Base-by-base conservation (phyloP, 257 asterid species). In the Plantago elongata region DNA sequence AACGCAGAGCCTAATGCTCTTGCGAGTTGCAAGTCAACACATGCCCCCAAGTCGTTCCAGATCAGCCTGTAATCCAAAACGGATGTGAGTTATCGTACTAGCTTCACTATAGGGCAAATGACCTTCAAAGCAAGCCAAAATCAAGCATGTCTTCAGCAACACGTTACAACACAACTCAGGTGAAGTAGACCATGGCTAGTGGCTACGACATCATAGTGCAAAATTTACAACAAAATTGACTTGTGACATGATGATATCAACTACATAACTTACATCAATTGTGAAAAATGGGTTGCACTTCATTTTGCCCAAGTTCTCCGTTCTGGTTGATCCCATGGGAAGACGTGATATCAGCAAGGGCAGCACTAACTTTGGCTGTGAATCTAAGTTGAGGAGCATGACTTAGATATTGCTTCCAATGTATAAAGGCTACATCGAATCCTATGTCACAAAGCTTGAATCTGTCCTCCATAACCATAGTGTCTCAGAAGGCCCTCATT, bases 391-490 rank as follows among this genome's bases (percentile, higher is more conserved):
- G 3, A 34, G 40, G 3, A 34, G 8, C 40, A 34, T 7, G 40
- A 34, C 2, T 0, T 7, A 34, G 40, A 3, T 34, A 9, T 13
- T 45, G 49, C n/a, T 10, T 54, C 16, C 60, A 55, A 55, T 34
- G 45, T 5, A 5, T 34, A n/a, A 5, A 13, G 45, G 17, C 60
- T 6, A 13, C 45, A 30, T 9, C 11, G 45, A 42, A 1, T 40
- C 30, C 14, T 11, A 7, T 45, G 75, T 90, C 84, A 87, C 51
- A 84, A 64, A 64, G 89, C 88, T 76, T 70, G 81, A 62, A 88
- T 86, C 56, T 86, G 86, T 49, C 98, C 98, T 4, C 92, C 90
- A 49, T 91, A 91, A 38, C 98, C 98, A 13, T 91, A 91, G 85
- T 77, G 61, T 74, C 84, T 91, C 34, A 91, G 82, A n/a, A 91